phyloP scores from a whole-genome alignment of 2,329 filamentous ascomycete species.

The Alternaria panax region DNA sequence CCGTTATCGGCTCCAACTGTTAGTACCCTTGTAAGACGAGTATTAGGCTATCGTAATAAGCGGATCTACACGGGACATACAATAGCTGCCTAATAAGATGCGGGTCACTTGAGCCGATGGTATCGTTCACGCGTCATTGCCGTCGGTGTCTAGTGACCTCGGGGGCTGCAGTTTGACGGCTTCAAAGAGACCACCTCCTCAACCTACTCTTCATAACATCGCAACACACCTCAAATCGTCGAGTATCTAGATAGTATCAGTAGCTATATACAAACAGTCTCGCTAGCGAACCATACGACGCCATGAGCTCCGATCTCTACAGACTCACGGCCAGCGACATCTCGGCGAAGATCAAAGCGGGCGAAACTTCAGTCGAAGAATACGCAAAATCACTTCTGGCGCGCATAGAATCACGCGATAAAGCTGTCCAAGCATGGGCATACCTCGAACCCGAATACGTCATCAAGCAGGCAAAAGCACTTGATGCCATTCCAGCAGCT shows the following conservation, averaged over 20 bases:
- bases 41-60: neutral
- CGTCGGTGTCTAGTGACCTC: neutral
- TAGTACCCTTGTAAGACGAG: constrained; percentile 4
- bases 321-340: constrained; percentile 35
- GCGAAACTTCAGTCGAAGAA: constrained; percentile 36
- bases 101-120: constrained; percentile 8
- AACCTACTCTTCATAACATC: neutral
- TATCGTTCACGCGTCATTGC: neutral
- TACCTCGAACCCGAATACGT: constrained; percentile 50
- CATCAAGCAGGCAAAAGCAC: constrained; percentile 57
- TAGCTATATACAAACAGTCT: neutral
- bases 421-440: constrained; percentile 41
- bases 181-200: neutral
- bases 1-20: constrained; percentile 9
- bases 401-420: constrained; percentile 37
- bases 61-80: neutral
- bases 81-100: neutral
- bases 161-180: neutral
- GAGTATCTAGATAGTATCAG: too few species aligned
- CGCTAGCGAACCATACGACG: neutral
- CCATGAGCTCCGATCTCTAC: constrained; percentile 20
- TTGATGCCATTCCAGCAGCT: constrained; percentile 59
- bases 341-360: constrained; percentile 30
- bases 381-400: constrained; percentile 40
- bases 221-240: neutral